Base-by-base conservation (phyloP, 1,139 yeast genomes). In the Zygotorulaspora mrakii region DNA sequence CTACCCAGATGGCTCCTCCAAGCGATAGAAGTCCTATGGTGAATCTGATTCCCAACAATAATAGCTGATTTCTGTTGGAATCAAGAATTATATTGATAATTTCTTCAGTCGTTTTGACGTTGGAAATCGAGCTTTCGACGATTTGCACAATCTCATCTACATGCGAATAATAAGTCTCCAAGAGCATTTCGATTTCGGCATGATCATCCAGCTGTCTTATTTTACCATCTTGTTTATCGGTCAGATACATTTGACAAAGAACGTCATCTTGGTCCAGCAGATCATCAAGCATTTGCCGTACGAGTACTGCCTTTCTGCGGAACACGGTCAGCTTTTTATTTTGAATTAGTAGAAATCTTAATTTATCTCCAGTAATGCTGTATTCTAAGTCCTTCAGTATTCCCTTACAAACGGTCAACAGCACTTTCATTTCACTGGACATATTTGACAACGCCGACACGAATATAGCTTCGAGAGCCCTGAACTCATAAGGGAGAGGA, bases 401-500 rank as follows among this genome's bases (percentile, higher is more conserved):
- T 3, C 78, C 75, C n/a, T 85, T 85, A 55, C 95, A 86, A 10
- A 77, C 75, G 11, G 77, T 73, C 17, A 80, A 70, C 53, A 86
- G 94, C 17, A 77, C 77, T 52, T 79, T 83, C 68, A 91, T 74
- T 53, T 94, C 98, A 1, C 94, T 80, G 45, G 87, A 94, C 31
- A 94, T 65, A 43, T 85, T 82, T 8, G 91, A 78, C 64, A 88
- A 77, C 1, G 89, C 94, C 47, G 86, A 82, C 33, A 89, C 80
- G 48, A 94, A 73, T 10, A 94, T 86, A 1, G 94, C 79, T 59
- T 94, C 98, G 33, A 94, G 64, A 0, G 96, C 98, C 33, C 94
- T 71, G 62, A 89, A 82, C 59, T 94, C 99, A 62, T 85, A 94
- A 1, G 65, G 65, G 23, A 59, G 45, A 2, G 56, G 52, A 34